Base-by-base conservation (phyloP, 495 filamentous ascomycete genomes). In the Penicillium pulvis region DNA sequence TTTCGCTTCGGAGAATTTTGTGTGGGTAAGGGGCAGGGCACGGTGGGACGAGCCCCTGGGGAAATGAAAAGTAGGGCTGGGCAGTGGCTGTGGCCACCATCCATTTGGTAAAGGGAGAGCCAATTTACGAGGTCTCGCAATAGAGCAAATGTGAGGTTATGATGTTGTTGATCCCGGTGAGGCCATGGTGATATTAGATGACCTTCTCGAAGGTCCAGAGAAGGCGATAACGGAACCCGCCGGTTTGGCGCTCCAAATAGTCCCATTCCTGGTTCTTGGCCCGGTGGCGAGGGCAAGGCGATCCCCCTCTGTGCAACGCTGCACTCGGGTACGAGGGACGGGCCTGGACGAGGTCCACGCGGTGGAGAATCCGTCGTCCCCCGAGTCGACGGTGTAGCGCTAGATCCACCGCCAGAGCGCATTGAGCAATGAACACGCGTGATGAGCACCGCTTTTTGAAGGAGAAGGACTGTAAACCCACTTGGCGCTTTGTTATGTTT, bases 281-380 rank as follows among this genome's bases (percentile, higher is more conserved):
- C 28, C 30, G 39, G 64, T 64, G 64, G 61, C 58, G 58, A 60
- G 39, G 46, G 46, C 30, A 42, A 26, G 43, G 31, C 50, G 45
- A 63, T 61, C 55, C 26, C 17, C 47, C 51, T 52, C 42, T 58
- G 49, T 44, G 46, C 57, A 47, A 44, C 49, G 48, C 58, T 55
- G 49, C 35, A 58, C 48, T 58, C 55, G 59, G 58, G 57, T 55
- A 63, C 11, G 43, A 63, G 61, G 61, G 59, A 61, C 59, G 60
- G 65, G 64, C 55, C 64, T 69, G 54, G 59, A 63, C 44, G 48
- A 56, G 61, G 57, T 49, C 64, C 67, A 70, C 64, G 42, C 19
- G 36, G 64, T 68, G 65, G 65, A 63, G 59, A 44, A 58, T 67
- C 67, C 67, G 67, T 61, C 43, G 49, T 63, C 53, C 67, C 67